Percentiles rank a stretch among this genome's conserved stretches.
phyloP scores from a whole-genome alignment of 331 rosid genomes.

The Saraca asoca region DNA sequence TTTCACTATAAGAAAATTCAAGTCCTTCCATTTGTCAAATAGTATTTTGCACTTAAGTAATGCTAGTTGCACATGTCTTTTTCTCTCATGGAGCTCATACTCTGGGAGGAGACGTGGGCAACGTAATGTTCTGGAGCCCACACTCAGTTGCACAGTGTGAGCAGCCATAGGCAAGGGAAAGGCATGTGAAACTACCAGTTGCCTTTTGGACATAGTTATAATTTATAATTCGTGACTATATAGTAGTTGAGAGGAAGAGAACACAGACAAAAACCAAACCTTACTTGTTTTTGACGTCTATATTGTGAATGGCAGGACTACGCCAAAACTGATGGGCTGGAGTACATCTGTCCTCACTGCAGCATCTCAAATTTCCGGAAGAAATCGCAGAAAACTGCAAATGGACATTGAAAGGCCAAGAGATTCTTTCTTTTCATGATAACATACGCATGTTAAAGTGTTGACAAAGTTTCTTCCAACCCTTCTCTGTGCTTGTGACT shows the following conservation, averaged over 20 bases:
- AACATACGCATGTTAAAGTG: too few relatives aligned
- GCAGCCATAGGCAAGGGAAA: too few relatives aligned
- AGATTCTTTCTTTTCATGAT: not conserved
- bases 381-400: conserved; percentile 50
- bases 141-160: too few relatives aligned
- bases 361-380: conserved; percentile 45
- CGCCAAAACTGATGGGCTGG: conserved; percentile 57
- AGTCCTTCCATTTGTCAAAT: not conserved
- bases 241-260: conserved; percentile 2
- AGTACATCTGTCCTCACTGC: conserved; percentile 56
- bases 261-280: not conserved
- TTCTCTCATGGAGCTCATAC: too few relatives aligned
- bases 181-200: too few relatives aligned
- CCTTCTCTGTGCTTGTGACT: not conserved
- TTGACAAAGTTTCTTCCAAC: too few relatives aligned
- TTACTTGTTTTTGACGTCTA: conserved; percentile 1
- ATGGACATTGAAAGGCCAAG: conserved; percentile 40
- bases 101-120: too few relatives aligned
- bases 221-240: not conserved
- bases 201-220: not conserved
- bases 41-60: too few relatives aligned
- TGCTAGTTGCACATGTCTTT: too few relatives aligned
- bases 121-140: too few relatives aligned
- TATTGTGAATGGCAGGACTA: conserved; percentile 48
- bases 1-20: conserved; percentile 13